phyloP scores from a whole-genome alignment of 208 protist species.

The Angomonas ambiguus region DNA sequence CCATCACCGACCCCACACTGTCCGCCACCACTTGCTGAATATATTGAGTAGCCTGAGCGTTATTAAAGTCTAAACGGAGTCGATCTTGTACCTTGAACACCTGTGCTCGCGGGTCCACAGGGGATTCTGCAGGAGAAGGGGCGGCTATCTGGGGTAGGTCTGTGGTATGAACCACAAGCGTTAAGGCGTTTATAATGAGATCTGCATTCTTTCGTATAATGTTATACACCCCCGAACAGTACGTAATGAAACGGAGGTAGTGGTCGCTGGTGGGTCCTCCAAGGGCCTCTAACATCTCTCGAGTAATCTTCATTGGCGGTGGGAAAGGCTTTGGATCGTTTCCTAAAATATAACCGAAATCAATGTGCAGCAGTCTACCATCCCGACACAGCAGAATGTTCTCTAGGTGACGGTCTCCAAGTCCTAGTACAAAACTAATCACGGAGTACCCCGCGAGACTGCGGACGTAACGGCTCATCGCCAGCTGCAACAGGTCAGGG shows the following conservation, averaged over 20 bases:
- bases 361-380: conserved; percentile 96
- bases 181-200: conserved; percentile 93
- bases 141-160: conserved; percentile 60
- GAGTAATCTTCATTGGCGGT: conserved; percentile 95
- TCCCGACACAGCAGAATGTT: conserved; percentile 94
- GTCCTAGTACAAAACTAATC: conserved; percentile 96
- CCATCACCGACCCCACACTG: conserved; percentile 90
- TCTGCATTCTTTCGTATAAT: conserved; percentile 92
- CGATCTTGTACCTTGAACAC: conserved; percentile 91
- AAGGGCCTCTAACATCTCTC: conserved; percentile 87
- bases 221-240: conserved; percentile 95
- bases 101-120: conserved; percentile 50
- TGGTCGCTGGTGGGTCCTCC: conserved; percentile 69
- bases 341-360: conserved; percentile 98
- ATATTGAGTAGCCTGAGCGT: conserved; percentile 89
- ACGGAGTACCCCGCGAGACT: conserved; percentile 97
- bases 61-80: conserved; percentile 89
- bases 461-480: conserved; percentile 93
- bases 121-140: conserved; percentile 14
- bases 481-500: conserved; percentile 41
- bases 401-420: conserved; percentile 96
- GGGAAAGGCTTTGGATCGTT: conserved; percentile 96
- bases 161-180: conserved; percentile 89
- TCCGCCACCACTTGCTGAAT: conserved; percentile 93
- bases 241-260: conserved; percentile 77